Evolutionary conservation across 2,329 filamentous ascomycete genomes (phyloP).

Genomic region (Colletotrichum falcatum): DNA sequence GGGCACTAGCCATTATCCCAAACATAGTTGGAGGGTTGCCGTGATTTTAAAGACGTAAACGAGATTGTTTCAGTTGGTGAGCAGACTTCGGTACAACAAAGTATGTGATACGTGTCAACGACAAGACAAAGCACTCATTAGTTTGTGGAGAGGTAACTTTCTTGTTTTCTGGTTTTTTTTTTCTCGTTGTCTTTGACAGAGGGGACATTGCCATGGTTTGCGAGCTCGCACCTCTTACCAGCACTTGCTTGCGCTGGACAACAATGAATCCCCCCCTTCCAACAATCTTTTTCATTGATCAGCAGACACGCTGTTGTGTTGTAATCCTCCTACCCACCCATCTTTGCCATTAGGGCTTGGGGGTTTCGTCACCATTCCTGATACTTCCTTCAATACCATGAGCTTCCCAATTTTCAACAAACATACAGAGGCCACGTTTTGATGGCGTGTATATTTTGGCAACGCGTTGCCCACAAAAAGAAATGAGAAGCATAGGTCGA

Average conservation of each 20-base stretch:
- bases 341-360: background rate
- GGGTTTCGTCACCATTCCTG: background rate
- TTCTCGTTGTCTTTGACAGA: background rate
- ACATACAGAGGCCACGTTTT: slow-evolving; percentile 8
- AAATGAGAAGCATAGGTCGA: background rate
- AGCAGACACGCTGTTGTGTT: background rate
- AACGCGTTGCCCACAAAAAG: background rate
- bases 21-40: too few relatives aligned
- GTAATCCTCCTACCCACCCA: background rate
- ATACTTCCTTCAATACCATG: background rate
- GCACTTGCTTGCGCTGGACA: slow-evolving; percentile 11
- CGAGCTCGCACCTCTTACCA: slow-evolving; percentile 14
- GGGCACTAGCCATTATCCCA: too few relatives aligned
- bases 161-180: slow-evolving; percentile 1
- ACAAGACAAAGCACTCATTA: too few relatives aligned
- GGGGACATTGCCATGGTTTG: background rate
- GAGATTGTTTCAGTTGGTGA: too few relatives aligned
- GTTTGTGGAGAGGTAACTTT: background rate
- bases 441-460: background rate
- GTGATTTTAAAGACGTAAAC: too few relatives aligned
- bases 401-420: background rate
- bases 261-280: background rate
- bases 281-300: background rate
- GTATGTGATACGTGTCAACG: background rate
- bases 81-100: too few relatives aligned